These are phyloP conservation scores for Epithele typhae DNA, from an alignment of 768 basidiomycete genomes.

Conservation along the genomic window DNA sequence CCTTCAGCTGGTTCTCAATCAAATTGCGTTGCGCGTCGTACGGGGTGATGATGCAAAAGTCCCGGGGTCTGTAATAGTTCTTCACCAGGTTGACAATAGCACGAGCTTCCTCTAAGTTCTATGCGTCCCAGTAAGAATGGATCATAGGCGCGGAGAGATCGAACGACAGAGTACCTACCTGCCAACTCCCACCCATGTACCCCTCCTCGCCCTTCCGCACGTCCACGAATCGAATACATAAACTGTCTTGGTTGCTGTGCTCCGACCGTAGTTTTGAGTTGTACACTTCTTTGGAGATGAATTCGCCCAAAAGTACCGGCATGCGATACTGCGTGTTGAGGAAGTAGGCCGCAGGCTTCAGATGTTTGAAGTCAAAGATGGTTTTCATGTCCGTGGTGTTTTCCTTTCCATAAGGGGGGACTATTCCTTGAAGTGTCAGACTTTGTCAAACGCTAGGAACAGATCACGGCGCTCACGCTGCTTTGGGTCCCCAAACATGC, in stretches of 20 bases:
- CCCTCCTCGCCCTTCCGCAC: constrained; percentile 34
- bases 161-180: constrained; percentile 20
- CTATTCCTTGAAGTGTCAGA: constrained; percentile 23
- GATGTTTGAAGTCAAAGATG: constrained; percentile 43
- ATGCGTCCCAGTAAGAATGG: neutral
- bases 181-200: constrained; percentile 34
- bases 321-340: constrained; percentile 41
- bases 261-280: constrained; percentile 32
- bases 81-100: constrained; percentile 39
- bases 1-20: constrained; percentile 34
- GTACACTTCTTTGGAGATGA: constrained; percentile 46
- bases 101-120: constrained; percentile 42
- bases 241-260: constrained; percentile 29
- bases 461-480: neutral
- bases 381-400: constrained; percentile 34
- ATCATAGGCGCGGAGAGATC: neutral
- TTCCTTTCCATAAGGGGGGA: constrained; percentile 49
- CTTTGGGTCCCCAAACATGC: constrained; percentile 12
- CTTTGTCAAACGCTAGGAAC: constrained; percentile 12
- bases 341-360: constrained; percentile 31
- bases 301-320: constrained; percentile 43
- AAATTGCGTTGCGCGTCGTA: constrained; percentile 49
- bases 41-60: constrained; percentile 49
- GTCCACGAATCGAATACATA: constrained; percentile 44
- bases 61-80: constrained; percentile 32